Evolutionary conservation across 805 yeast species (phyloP).

Genomic region (Myxozyma lipomycoides): DNA sequence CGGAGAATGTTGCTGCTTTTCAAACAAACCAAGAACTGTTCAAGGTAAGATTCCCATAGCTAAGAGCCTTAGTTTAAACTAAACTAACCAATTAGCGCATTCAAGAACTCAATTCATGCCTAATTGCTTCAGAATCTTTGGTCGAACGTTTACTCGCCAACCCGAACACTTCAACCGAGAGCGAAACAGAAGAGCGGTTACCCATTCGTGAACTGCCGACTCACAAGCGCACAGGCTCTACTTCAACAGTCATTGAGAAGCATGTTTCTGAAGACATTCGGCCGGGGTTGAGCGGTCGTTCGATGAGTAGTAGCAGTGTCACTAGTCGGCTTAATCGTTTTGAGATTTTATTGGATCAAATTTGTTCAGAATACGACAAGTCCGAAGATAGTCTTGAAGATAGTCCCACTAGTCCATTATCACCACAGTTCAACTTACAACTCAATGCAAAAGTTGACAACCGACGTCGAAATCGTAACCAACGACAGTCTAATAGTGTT

Average conservation of each 20-base stretch:
- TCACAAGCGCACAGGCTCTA: not conserved
- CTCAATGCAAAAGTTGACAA: not conserved
- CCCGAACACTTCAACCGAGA: not conserved
- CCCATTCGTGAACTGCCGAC: not conserved
- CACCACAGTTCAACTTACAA: not conserved
- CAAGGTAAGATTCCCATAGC: constrained; percentile 8
- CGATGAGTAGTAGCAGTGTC: constrained; percentile 5
- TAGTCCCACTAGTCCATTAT: not conserved
- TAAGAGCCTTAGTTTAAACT: not conserved
- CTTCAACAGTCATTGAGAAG: too few species aligned
- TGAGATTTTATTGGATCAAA: constrained; percentile 25
- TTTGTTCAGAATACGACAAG: constrained; percentile 23
- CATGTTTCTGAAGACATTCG: too few species aligned
- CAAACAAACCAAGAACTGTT: constrained; percentile 20
- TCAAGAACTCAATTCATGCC: constrained; percentile 23
- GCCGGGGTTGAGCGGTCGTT: too few species aligned
- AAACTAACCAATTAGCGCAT: constrained; percentile 13
- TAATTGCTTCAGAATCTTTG: constrained; percentile 25
- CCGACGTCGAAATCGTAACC: not conserved
- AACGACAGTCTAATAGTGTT: not conserved
- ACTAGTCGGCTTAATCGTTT: constrained; percentile 22
- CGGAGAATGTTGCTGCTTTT: constrained; percentile 18
- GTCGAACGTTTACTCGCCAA: constrained; percentile 18
- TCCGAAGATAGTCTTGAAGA: constrained; percentile 13
- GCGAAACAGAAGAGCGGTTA: not conserved